Percentiles rank a stretch among this genome's conserved stretches.
phyloP scores from a whole-genome alignment of 352 stramenopile species.

The Phytophthora foliorum region DNA sequence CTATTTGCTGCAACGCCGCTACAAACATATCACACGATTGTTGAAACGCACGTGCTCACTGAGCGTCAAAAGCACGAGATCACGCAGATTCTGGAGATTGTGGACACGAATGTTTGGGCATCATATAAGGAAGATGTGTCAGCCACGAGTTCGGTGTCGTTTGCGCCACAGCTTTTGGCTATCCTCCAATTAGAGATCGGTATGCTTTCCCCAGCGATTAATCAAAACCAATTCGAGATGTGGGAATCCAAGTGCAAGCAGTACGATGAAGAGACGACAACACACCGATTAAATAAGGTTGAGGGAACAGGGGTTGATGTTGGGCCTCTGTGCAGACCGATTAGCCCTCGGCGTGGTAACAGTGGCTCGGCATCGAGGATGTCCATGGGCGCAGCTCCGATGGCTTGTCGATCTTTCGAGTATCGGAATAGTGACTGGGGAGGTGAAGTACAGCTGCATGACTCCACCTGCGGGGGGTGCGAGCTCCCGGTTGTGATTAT shows the following conservation, averaged over 20 bases:
- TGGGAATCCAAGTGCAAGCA: constrained; percentile 69
- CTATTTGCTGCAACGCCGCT: constrained; percentile 74
- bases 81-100: constrained; percentile 77
- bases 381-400: constrained; percentile 15
- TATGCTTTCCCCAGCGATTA: constrained; percentile 48
- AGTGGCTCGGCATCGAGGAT: constrained; percentile 14
- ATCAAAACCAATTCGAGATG: constrained; percentile 55
- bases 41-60: constrained; percentile 76
- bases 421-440: constrained; percentile 90
- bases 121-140: constrained; percentile 76
- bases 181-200: constrained; percentile 74
- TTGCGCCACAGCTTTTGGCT: constrained; percentile 77
- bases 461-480: constrained; percentile 76
- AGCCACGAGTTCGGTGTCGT: constrained; percentile 56
- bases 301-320: constrained; percentile 12
- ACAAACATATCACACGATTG: constrained; percentile 82
- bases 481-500: constrained; percentile 89
- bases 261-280: constrained; percentile 49
- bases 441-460: constrained; percentile 87
- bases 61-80: constrained; percentile 75
- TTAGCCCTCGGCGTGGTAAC: constrained; percentile 15
- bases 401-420: constrained; percentile 72
- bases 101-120: constrained; percentile 86
- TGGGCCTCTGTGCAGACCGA: constrained; percentile 13
- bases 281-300: constrained; percentile 20